Conservation (phyloP, 352 stramenopile genomes). For the Phytophthora sp. region DNA sequence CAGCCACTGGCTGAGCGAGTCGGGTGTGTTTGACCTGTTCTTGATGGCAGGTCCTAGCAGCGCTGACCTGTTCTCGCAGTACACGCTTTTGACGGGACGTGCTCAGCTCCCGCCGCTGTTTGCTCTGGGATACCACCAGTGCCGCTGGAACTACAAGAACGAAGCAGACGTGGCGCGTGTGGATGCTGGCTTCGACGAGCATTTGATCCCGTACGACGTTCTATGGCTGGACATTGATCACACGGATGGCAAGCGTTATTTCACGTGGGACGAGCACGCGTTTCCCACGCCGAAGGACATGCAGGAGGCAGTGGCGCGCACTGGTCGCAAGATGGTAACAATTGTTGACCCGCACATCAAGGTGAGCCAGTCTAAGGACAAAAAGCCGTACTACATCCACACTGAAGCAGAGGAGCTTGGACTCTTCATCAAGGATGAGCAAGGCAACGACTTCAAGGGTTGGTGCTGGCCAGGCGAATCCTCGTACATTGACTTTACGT, state of each 20-base stretch:
- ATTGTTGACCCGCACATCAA: conserved; percentile 99
- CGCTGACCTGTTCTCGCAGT: conserved; percentile 90
- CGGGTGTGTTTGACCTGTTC: conserved; percentile 97
- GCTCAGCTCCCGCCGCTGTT: conserved; percentile 96
- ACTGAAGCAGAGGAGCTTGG: conserved; percentile 82
- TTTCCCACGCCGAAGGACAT: conserved; percentile 97
- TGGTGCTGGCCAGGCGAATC: conserved; percentile 99
- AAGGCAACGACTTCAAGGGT: conserved; percentile 97
- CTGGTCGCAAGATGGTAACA: conserved; percentile 98
- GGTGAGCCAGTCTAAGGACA: conserved; percentile 83
- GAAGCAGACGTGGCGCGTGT: conserved; percentile 94
- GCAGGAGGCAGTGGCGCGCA: conserved; percentile 91
- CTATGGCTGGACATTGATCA: conserved; percentile 99
- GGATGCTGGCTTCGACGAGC: conserved; percentile 93
- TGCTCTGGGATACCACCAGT: conserved; percentile 98
- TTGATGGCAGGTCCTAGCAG: conserved; percentile 92
- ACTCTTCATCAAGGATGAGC: conserved; percentile 97
- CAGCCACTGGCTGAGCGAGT: conserved; percentile 96
- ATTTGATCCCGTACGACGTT: conserved; percentile 99
- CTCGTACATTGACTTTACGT: conserved; percentile 99
- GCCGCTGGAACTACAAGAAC: conserved; percentile 99
- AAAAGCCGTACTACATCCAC: conserved; percentile 91
- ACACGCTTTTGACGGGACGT: conserved; percentile 93
- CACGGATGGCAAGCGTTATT: conserved; percentile 98
- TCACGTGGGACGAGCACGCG: conserved; percentile 96